These are phyloP conservation scores for Amylocystis lapponica DNA, from an alignment of 768 basidiomycete genomes.

Conservation along the genomic window DNA sequence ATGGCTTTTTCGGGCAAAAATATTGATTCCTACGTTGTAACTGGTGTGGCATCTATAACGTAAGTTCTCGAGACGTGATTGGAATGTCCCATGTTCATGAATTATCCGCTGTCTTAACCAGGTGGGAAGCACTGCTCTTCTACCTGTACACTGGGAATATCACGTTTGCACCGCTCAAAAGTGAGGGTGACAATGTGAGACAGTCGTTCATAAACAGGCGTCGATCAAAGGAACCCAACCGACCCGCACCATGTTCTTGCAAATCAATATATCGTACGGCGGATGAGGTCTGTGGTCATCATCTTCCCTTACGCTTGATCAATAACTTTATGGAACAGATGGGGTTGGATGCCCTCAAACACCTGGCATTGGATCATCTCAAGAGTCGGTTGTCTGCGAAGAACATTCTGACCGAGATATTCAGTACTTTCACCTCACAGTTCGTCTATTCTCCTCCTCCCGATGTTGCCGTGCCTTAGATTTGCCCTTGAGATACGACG, in stretches of 20 bases:
- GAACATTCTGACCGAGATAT: conserved; percentile 9
- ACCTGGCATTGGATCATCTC: conserved; percentile 6
- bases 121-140: conserved; percentile 14
- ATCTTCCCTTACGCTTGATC: background rate
- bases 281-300: background rate
- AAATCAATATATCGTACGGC: conserved; percentile 1
- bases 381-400: conserved; percentile 4
- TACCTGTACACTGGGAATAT: conserved; percentile 11
- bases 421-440: conserved; percentile 11
- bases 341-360: conserved; percentile 4
- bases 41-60: too few species aligned
- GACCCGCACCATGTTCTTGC: conserved; percentile 2
- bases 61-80: too few species aligned
- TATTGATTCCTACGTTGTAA: too few species aligned
- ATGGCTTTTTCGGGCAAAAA: too few species aligned
- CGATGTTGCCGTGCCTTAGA: background rate
- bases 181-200: background rate
- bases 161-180: conserved; percentile 1
- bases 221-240: background rate
- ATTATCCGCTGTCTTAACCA: too few species aligned
- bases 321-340: conserved; percentile 1
- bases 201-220: background rate
- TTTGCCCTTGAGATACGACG: conserved; percentile 5
- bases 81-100: too few species aligned
- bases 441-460: conserved; percentile 1